Evolutionary conservation across 306 rosid species (phyloP).

Genomic region (Vicia sativa): DNA sequence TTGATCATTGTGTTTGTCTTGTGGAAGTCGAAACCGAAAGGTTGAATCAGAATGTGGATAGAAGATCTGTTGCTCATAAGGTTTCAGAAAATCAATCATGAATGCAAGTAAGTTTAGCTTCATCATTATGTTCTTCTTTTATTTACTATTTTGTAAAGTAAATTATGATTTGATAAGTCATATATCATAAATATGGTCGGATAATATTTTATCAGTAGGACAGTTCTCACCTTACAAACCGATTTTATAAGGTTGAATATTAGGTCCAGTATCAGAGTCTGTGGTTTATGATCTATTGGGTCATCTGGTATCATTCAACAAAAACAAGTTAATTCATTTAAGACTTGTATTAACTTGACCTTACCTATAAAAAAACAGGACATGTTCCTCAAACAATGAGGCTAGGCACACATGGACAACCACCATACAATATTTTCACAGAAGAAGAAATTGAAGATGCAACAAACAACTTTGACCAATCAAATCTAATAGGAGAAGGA

Average conservation of each 20-base stretch:
- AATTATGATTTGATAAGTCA: background rate
- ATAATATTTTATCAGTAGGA: too few species aligned
- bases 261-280: too few species aligned
- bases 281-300: too few species aligned
- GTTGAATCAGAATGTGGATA: constrained; percentile 33
- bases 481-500: constrained; percentile 62
- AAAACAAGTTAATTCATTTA: constrained; percentile 22
- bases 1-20: constrained; percentile 55
- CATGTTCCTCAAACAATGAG: constrained; percentile 73
- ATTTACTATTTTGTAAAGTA: background rate
- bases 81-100: constrained; percentile 42
- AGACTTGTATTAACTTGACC: constrained; percentile 31
- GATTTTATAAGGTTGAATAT: too few species aligned
- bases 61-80: constrained; percentile 60
- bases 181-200: background rate
- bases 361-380: constrained; percentile 52
- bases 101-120: constrained; percentile 64
- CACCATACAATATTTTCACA: constrained; percentile 70
- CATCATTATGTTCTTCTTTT: constrained; percentile 24
- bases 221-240: too few species aligned
- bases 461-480: constrained; percentile 74
- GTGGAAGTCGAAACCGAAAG: constrained; percentile 50
- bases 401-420: constrained; percentile 59
- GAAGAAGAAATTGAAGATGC: constrained; percentile 89
- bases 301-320: background rate